A percentile compares a stretch with the other conserved stretches of the same genome.
Conservation (phyloP, 2,329 filamentous ascomycete species). For the Byssochlamys sp. region DNA sequence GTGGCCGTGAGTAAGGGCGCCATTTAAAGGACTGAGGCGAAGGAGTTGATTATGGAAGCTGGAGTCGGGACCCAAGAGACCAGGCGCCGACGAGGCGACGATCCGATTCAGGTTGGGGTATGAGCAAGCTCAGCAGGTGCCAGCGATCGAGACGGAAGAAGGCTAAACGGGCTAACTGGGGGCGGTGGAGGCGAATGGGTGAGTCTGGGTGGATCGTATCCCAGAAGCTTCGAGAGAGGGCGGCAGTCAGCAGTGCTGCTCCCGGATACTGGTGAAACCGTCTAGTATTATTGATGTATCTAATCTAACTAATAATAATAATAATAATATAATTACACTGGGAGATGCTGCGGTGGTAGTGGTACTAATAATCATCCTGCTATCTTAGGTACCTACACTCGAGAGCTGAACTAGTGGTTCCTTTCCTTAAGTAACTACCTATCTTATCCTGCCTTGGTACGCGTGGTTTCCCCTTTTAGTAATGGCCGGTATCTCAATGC, state of each 20-base stretch:
- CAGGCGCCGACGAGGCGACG: slow-evolving; percentile 6
- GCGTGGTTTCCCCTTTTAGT: background rate
- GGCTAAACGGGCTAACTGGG: background rate
- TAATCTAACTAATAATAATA: background rate
- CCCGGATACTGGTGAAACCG: background rate
- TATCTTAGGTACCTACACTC: no score
- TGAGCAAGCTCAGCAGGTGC: slow-evolving; percentile 1
- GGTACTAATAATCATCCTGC: no score
- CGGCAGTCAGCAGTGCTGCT: background rate
- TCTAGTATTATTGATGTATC: background rate
- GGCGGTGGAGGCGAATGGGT: slow-evolving; percentile 1
- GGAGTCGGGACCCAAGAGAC: slow-evolving; percentile 5
- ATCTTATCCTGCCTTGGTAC: background rate
- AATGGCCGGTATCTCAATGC: background rate
- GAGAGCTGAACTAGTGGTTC: background rate
- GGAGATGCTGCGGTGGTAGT: no score
- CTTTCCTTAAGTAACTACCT: no score
- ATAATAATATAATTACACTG: no score
- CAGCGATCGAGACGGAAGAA: slow-evolving; percentile 2
- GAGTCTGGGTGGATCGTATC: background rate
- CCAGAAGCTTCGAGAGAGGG: slow-evolving; percentile 6
- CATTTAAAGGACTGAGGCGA: slow-evolving; percentile 4
- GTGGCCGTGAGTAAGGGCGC: slow-evolving; percentile 3
- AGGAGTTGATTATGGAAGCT: slow-evolving; percentile 2
- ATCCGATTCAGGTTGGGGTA: slow-evolving; percentile 5